These are phyloP conservation scores for Vitrella brassicaformis DNA, from an alignment of 73 alveolate species.

Conservation along the genomic window DNA sequence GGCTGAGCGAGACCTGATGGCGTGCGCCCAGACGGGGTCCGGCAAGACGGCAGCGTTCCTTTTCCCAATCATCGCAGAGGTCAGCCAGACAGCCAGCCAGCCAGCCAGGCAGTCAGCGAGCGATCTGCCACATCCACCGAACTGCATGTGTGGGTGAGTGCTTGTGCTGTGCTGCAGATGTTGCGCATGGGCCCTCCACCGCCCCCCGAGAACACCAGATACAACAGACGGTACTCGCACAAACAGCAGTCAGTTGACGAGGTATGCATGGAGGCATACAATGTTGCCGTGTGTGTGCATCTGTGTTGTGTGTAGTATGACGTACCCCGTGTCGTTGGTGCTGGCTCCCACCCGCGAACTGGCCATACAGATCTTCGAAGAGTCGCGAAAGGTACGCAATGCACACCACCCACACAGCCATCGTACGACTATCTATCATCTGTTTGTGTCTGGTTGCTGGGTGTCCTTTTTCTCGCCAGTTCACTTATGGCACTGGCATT, in stretches of 20 bases:
- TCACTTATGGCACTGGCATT: slow-evolving; percentile 40
- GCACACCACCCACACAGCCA: too few relatives aligned
- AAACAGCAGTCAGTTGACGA: too few relatives aligned
- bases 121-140: neutral
- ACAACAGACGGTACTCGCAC: too few relatives aligned
- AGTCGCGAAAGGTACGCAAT: slow-evolving; percentile 42
- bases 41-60: slow-evolving; percentile 59
- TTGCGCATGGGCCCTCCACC: neutral
- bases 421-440: too few relatives aligned
- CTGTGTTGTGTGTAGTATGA: neutral
- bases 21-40: slow-evolving; percentile 63
- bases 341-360: slow-evolving; percentile 50
- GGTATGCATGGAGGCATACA: too few relatives aligned
- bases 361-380: slow-evolving; percentile 41
- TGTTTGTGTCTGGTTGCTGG: too few relatives aligned
- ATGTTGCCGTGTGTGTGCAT: neutral
- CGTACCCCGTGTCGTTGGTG: slow-evolving; percentile 9
- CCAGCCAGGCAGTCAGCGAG: too few relatives aligned
- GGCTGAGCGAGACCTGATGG: slow-evolving; percentile 45
- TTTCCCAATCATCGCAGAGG: slow-evolving; percentile 7
- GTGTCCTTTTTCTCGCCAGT: too few relatives aligned
- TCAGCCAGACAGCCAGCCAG: too few relatives aligned
- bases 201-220: too few relatives aligned
- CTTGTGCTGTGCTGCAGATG: neutral
- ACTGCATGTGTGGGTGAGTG: neutral